Base-by-base conservation (phyloP, 768 basidiomycete genomes). In the Daedaleopsis nitida region DNA sequence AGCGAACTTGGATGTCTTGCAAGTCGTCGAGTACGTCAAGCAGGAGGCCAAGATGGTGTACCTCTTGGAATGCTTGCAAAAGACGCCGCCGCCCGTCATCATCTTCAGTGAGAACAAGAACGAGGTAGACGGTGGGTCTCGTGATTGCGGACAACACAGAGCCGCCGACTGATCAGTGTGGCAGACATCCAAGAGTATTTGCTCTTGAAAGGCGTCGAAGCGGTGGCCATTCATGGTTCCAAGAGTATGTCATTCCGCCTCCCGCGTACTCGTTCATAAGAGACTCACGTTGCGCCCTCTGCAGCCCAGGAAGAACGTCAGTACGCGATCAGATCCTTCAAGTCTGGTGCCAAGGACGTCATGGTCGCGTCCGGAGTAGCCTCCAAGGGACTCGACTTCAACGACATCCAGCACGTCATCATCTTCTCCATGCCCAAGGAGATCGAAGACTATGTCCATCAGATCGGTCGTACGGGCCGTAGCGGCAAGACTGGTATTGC, bases 41-140 rank as follows among this genome's bases (percentile, higher is more conserved):
- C 95, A 97, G 72, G 97, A 98, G 76, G 97, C 97, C 0, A 99
- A 99, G 76, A 98, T 98, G 97, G 96, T 99, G 1, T 99, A 98
- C 74, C 83, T 98, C 16, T 80, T 99, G 50, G 97, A 99, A 74
- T 98, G 96, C 73, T 75, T 99, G 63, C 97, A 98, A 73, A 99
- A 98, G 78, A 99, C 97, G 0, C 89, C 97, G 0, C 97, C 97
- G 8, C 97, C 97, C 1, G 95, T 96, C 52, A 97, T 98, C 75
- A 85, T 98, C 59, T 99, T 99, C 74, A 94, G 91, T 65, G 97
- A 99, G 72, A 98, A 96, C 78, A 99, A 99, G 81, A 98, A 99
- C 71, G 97, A 99, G 73, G 97, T 99, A n/a, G 97, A 99, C 70
- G 96, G 95, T 95, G 65, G 68, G 60, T 52, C 21, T 52, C 47